A percentile compares a stretch with the other conserved stretches of the same genome.
Conservation (phyloP, 108 stramenopile genomes). For the Nitzschia sp. region DNA sequence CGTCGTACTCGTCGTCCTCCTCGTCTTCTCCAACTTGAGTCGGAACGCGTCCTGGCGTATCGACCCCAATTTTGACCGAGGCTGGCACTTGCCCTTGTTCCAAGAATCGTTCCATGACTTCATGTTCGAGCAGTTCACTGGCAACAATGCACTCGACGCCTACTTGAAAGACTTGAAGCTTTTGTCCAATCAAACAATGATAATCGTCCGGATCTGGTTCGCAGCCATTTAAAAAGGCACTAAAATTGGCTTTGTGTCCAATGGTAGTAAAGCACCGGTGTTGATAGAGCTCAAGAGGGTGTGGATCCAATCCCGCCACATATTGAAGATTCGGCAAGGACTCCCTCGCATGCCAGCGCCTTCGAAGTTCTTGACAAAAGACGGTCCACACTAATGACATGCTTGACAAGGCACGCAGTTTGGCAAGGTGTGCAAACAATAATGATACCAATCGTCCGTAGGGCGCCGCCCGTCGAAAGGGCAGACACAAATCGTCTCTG, state of each 20-base stretch:
- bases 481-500: conserved; percentile 27
- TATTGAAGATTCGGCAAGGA: conserved; percentile 75
- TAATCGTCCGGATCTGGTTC: conserved; percentile 76
- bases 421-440: conserved; percentile 81
- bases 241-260: conserved; percentile 39
- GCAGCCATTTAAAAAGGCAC: conserved; percentile 41
- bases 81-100: conserved; percentile 30
- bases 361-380: conserved; percentile 73
- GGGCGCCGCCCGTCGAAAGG: conserved; percentile 64
- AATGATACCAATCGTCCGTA: conserved; percentile 83
- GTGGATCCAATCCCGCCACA: conserved; percentile 72
- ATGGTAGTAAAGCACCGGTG: conserved; percentile 36
- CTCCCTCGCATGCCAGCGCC: conserved; percentile 73
- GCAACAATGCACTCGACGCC: conserved; percentile 77
- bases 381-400: conserved; percentile 76
- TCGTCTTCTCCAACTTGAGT: background rate
- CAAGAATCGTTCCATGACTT: conserved; percentile 38
- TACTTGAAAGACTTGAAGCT: conserved; percentile 83
- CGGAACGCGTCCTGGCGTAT: background rate
- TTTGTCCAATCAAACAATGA: conserved; percentile 84
- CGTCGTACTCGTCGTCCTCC: background rate
- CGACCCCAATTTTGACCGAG: background rate
- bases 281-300: conserved; percentile 11
- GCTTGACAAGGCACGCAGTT: conserved; percentile 65
- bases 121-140: conserved; percentile 45